Base-by-base conservation (phyloP, 768 basidiomycete species). In the Tubosaeta brunneosetosa region DNA sequence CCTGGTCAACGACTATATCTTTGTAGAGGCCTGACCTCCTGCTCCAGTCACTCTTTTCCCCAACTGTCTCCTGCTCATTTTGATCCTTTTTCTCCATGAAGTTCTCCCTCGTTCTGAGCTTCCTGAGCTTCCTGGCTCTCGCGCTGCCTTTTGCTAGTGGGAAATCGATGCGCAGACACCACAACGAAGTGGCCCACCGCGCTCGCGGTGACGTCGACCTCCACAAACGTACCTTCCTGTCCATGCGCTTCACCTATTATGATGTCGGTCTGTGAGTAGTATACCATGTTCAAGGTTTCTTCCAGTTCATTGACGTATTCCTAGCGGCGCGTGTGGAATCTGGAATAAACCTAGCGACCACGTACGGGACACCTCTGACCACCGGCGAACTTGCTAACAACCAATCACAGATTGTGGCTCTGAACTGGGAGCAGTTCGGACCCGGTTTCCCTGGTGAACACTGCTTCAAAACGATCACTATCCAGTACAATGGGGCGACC, bases 401-500 rank as follows among this genome's bases (percentile, higher is more conserved):
- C 16, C 10, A 22, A 27, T 16, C 7, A 27, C 16, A 67, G 66
- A 58, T 69, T 11, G 66, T 67, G 22, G 66, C 67, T 14, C 32
- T 69, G 32, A 69, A 68, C 8, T 34, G 54, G 8, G 25, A 14
- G 71, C 77, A 84, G 70, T 87, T 71, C 55, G 84, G 84, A 12
- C 55, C 61, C 25, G 77, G 77, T 2, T 85, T 77, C 64, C 85
- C 87, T 14, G 81, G 84, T 13, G 74, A 80, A 33, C 58, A 85
- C 50, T 92, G 90, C 67, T 77, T 76, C 66, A 73, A 81, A 64
- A 52, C 55, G n/a, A 86, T 92, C 56, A 76, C 76, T 5, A 82
- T 92, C 66, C 64, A 63, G 3, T 80, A 71, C 55, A 71, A 74
- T 38, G 86, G 86, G 31, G 78, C 81, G 60, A 74, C 73, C 0